Conservation (phyloP, 2,329 filamentous ascomycete species). For the Corynespora cassiicola region DNA sequence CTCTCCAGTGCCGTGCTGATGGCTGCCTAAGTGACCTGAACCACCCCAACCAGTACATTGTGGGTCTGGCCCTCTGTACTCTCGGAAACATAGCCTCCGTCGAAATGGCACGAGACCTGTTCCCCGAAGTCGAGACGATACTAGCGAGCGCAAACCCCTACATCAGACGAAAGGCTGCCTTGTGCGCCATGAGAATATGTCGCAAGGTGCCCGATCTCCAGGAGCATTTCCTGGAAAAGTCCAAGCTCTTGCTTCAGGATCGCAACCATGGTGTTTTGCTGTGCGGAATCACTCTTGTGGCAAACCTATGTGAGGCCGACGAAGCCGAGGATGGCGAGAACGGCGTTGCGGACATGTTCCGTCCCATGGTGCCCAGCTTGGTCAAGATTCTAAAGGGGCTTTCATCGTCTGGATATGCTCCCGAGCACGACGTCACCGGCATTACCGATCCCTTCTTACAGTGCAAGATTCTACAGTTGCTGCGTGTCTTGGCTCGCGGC, state of each 20-base stretch:
- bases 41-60: slow-evolving; percentile 98
- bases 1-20: slow-evolving; percentile 18
- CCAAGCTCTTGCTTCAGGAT: slow-evolving; percentile 84
- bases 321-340: slow-evolving; percentile 91
- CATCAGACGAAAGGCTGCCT: slow-evolving; percentile 92
- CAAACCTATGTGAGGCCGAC: slow-evolving; percentile 91
- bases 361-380: slow-evolving; percentile 80
- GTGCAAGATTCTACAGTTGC: slow-evolving; percentile 88
- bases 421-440: slow-evolving; percentile 96
- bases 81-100: slow-evolving; percentile 97
- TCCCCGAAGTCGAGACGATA: slow-evolving; percentile 92
- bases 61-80: slow-evolving; percentile 93
- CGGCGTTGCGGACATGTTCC: slow-evolving; percentile 88
- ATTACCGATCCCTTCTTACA: slow-evolving; percentile 98
- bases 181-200: slow-evolving; percentile 99
- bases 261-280: slow-evolving; percentile 95
- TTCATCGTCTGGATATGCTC: slow-evolving; percentile 93
- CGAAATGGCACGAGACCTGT: slow-evolving; percentile 97
- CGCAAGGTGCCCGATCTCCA: slow-evolving; percentile 96
- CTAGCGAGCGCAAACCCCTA: slow-evolving; percentile 97
- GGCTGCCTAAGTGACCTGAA: slow-evolving; percentile 77
- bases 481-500: slow-evolving; percentile 85
- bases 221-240: slow-evolving; percentile 96
- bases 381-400: slow-evolving; percentile 92
- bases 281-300: slow-evolving; percentile 89